Conservation (phyloP, 2,329 filamentous ascomycete species). For the Aspergillus sp. region DNA sequence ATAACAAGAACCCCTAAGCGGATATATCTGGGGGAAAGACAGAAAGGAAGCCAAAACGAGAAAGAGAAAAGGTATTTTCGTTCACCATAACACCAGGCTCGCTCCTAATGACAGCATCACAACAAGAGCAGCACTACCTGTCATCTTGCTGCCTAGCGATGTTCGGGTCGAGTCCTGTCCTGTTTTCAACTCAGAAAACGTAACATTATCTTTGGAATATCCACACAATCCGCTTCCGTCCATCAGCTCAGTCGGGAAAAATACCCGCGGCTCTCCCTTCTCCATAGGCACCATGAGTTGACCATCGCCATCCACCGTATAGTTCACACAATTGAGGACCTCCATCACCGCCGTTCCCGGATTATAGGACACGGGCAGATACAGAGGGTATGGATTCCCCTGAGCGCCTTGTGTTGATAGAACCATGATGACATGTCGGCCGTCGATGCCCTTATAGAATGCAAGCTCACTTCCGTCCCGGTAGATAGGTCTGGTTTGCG, state of each 20-base stretch:
- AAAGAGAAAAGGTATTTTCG: too few relatives aligned
- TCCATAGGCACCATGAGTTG: conserved; percentile 27
- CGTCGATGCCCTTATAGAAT: conserved; percentile 45
- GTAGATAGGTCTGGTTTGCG: conserved; percentile 39
- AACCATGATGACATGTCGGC: conserved; percentile 42
- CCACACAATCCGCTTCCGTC: conserved; percentile 32
- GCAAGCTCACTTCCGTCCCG: conserved; percentile 42
- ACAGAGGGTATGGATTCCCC: conserved; percentile 23
- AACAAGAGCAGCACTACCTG: not conserved
- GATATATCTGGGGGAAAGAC: not conserved
- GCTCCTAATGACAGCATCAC: not conserved
- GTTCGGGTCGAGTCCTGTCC: not conserved
- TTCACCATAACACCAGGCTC: not conserved
- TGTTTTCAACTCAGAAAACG: not conserved
- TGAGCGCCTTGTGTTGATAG: conserved; percentile 40
- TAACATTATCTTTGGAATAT: conserved; percentile 10
- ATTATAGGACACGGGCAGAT: not conserved
- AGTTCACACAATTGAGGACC: conserved; percentile 26
- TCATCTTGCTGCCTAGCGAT: not conserved
- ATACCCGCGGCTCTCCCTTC: conserved; percentile 29
- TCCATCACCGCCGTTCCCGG: conserved; percentile 20
- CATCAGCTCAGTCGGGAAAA: conserved; percentile 27
- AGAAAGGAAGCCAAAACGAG: not conserved
- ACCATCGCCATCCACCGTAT: conserved; percentile 24
- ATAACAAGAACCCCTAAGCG: too few relatives aligned